Evolutionary conservation across 1,139 yeast species (phyloP).

Genomic region (Kodamaea ohmeri): DNA sequence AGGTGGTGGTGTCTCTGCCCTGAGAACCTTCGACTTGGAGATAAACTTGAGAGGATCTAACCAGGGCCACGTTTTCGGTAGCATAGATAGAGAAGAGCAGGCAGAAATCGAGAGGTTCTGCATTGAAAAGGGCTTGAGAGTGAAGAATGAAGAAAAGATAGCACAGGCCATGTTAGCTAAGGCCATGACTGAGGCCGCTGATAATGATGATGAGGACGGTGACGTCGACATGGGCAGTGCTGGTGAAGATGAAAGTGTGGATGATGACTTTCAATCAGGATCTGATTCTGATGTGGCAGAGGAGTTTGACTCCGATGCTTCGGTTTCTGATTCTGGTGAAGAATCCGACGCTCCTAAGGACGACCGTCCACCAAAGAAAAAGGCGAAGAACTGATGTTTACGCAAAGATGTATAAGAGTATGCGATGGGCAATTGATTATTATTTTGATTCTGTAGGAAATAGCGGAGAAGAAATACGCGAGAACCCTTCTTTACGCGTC

Average conservation of each 20-base stretch:
- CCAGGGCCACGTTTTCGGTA: conserved; percentile 80
- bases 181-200: conserved; percentile 70
- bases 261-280: conserved; percentile 64
- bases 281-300: conserved; percentile 77
- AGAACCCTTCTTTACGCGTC: no score
- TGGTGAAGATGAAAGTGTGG: conserved; percentile 68
- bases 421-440: no score
- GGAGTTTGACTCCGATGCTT: conserved; percentile 78
- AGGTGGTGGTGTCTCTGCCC: conserved; percentile 73
- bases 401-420: neutral
- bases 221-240: conserved; percentile 75
- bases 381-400: conserved; percentile 29
- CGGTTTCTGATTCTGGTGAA: conserved; percentile 39
- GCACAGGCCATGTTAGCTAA: conserved; percentile 78
- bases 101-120: conserved; percentile 72
- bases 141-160: conserved; percentile 86
- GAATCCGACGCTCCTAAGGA: conserved; percentile 35
- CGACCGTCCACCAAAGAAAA: conserved; percentile 45
- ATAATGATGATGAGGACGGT: conserved; percentile 59
- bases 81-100: conserved; percentile 89
- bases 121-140: conserved; percentile 70
- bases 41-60: conserved; percentile 64
- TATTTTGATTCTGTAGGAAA: no score
- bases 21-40: conserved; percentile 91
- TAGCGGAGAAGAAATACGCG: no score